Conservation (phyloP, 1,139 yeast genomes). For the Blastobotrys proliferans region DNA sequence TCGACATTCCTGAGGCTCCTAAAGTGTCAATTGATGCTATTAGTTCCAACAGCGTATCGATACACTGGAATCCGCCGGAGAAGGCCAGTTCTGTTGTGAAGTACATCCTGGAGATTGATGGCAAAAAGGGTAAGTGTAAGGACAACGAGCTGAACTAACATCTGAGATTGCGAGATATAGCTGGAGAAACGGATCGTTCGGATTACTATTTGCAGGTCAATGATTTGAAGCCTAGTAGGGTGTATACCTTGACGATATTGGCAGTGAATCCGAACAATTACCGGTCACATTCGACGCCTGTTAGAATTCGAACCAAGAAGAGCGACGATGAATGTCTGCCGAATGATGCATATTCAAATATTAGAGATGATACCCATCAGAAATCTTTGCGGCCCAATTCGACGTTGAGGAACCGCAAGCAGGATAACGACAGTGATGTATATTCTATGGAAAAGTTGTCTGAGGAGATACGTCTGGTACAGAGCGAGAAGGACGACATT, state of each 20-base stretch:
- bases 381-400: background rate
- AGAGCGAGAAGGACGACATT: constrained; percentile 45
- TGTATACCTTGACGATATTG: constrained; percentile 53
- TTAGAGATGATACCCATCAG: background rate
- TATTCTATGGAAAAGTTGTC: constrained; percentile 49
- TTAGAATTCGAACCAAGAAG: constrained; percentile 29
- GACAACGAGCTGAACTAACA: background rate
- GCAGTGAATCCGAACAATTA: constrained; percentile 42
- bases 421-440: constrained; percentile 14
- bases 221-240: constrained; percentile 44
- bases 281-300: constrained; percentile 29
- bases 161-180: no score
- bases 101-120: constrained; percentile 47
- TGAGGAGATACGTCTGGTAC: constrained; percentile 45
- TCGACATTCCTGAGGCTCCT: constrained; percentile 56
- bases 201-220: constrained; percentile 39
- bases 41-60: constrained; percentile 43
- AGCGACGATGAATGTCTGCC: constrained; percentile 22
- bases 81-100: constrained; percentile 35
- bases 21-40: constrained; percentile 54
- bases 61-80: constrained; percentile 54
- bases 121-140: constrained; percentile 35
- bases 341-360: constrained; percentile 3
- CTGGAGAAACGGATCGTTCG: constrained; percentile 37
- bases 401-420: background rate